Evolutionary conservation across 176 grass and related monocot species (phyloP).

Genomic region (Sorghum bicolor): Sorghum_bicolor_NCBIv3 NC_012873.2:11666001-11666500

Average conservation of each 20-base stretch:
- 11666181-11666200: not conserved
- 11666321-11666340: not conserved
- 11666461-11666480: slow-evolving; percentile 71
- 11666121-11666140: not conserved
- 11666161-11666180: not conserved
- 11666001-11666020: not conserved
- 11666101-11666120: not conserved
- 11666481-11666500: slow-evolving; percentile 52
- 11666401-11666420: not conserved
- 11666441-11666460: slow-evolving; percentile 66
- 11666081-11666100: not conserved
- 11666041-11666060: not conserved
- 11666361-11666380: not conserved
- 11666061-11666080: not conserved
- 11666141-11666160: not conserved
- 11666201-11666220: not conserved
- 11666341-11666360: not conserved
- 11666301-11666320: not conserved
- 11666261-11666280: not conserved
- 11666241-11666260: not conserved
- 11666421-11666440: slow-evolving; percentile 1
- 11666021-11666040: not conserved
- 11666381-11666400: not conserved
- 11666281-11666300: not conserved
- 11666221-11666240: not conserved